These are phyloP conservation scores for Zoysia japonica DNA, from an alignment of 176 grass and related monocot species.

Conservation along the genomic window DNA sequence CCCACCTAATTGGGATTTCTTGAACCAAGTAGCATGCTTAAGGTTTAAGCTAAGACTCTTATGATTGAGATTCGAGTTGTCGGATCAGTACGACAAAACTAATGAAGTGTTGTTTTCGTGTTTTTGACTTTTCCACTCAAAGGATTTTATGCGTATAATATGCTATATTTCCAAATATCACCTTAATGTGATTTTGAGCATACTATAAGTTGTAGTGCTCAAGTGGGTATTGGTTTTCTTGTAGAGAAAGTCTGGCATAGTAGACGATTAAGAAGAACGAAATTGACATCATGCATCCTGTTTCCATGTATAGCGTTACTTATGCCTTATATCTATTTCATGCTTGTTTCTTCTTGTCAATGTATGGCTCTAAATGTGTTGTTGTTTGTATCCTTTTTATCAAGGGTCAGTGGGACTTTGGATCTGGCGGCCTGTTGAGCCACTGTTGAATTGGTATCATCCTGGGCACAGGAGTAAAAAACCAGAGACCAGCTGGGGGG, in stretches of 20 bases:
- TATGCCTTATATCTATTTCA: not conserved
- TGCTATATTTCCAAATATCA: not conserved
- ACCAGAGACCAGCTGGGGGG: not conserved
- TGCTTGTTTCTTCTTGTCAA: not conserved
- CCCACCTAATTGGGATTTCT: not conserved
- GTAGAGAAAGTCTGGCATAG: constrained; percentile 33
- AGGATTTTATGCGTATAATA: too few relatives aligned
- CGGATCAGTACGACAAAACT: not conserved
- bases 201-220: constrained; percentile 19
- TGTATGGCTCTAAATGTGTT: not conserved
- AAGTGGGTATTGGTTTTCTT: constrained; percentile 30
- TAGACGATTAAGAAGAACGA: not conserved
- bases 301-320: not conserved
- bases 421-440: constrained; percentile 5
- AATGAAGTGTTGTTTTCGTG: not conserved
- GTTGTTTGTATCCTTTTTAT: not conserved
- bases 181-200: not conserved
- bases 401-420: not conserved
- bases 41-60: constrained; percentile 17
- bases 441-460: constrained; percentile 5
- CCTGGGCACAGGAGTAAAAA: constrained; percentile 12
- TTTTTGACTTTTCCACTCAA: not conserved
- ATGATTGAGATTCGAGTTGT: constrained; percentile 24
- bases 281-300: not conserved
- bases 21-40: constrained; percentile 18